Conservation (phyloP, 139 green algal species). For the Bryopsis sp. region DNA sequence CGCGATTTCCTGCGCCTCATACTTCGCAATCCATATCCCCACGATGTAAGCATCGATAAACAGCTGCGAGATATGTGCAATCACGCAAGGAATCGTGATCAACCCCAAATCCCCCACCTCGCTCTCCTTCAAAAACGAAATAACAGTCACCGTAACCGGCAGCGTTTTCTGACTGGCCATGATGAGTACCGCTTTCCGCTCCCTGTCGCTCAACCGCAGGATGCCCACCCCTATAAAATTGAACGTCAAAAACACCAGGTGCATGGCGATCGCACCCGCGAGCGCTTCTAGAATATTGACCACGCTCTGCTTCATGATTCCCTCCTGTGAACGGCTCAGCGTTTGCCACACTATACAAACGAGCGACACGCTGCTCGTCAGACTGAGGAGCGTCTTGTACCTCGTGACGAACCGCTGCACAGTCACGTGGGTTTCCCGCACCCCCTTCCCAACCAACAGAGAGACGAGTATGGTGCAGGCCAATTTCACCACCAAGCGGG, state of each 20-base stretch:
- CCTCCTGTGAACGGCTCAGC: conserved; percentile 19
- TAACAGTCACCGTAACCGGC: conserved; percentile 43
- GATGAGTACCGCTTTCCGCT: conserved; percentile 42
- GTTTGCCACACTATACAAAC: conserved; percentile 57
- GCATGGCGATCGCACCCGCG: conserved; percentile 26
- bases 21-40: conserved; percentile 8
- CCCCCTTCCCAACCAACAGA: conserved; percentile 46
- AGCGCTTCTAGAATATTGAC: conserved; percentile 19
- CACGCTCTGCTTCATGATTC: neutral
- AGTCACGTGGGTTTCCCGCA: conserved; percentile 29
- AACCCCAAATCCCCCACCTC: conserved; percentile 44
- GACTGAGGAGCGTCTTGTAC: conserved; percentile 28
- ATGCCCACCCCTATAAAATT: conserved; percentile 37
- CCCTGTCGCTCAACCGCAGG: conserved; percentile 31
- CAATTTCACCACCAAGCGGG: conserved; percentile 66
- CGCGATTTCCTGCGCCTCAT: too few relatives aligned
- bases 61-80: conserved; percentile 59
- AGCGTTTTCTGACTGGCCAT: conserved; percentile 47
- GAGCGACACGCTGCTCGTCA: conserved; percentile 36
- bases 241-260: conserved; percentile 48
- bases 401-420: conserved; percentile 23
- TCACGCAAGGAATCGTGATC: conserved; percentile 66
- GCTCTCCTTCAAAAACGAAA: conserved; percentile 30
- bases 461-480: conserved; percentile 63
- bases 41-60: conserved; percentile 21